Evolutionary conservation across 2,329 filamentous ascomycete species (phyloP), one percentile per base, ranked within the genome.

Genomic region (Neofusicoccum sp.): DNA sequence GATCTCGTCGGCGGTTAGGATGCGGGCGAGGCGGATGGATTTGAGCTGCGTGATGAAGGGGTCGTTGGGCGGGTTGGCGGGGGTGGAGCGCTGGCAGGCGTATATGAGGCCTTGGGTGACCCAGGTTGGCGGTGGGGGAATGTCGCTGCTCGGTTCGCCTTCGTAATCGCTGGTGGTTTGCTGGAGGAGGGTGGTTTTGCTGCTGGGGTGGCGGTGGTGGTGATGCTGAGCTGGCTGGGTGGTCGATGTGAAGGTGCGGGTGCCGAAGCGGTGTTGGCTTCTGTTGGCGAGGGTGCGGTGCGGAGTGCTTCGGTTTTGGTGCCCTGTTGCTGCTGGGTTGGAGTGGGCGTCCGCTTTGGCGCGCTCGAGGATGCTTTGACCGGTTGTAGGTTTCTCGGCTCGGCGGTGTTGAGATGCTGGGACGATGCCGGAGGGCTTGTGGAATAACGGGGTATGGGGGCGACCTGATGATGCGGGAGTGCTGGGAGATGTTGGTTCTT

Each of bases 121-220:
- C 87, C 87, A 96, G 2, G 85, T 84, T 1, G 93, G 93, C 11
- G 91, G 77, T 0, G 84, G 81, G 0, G 91, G 92, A 1, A 91
- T 73, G 3, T 84, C 76, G 39, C 64, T 76, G 64, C 33, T 78
- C 33, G 73, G 70, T 1, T 77, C 75, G 16, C 84, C 81, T 31
- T 96, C 90, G 63, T 93, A 84, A 64, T 96, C 92, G 2, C 89
- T 91, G 0, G 93, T 97, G 0, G 89, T 91, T 71, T 90, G 83
- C 41, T 87, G 87, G 8, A 87, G 72, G 5, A 96, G 76, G 61
- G 78, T 76, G 64, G 70, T 66, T 50, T 69, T 66, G 52, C 50
- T 48, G 2, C 67, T 64, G 3, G 67, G 14, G 22, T 66, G 59
- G 56, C 63, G 61, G 41, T 69, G 70, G 22, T 22, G 22, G 22